Conservation (phyloP, 2,329 filamentous ascomycete species). For the Hymenoscyphus fraxineus region DNA sequence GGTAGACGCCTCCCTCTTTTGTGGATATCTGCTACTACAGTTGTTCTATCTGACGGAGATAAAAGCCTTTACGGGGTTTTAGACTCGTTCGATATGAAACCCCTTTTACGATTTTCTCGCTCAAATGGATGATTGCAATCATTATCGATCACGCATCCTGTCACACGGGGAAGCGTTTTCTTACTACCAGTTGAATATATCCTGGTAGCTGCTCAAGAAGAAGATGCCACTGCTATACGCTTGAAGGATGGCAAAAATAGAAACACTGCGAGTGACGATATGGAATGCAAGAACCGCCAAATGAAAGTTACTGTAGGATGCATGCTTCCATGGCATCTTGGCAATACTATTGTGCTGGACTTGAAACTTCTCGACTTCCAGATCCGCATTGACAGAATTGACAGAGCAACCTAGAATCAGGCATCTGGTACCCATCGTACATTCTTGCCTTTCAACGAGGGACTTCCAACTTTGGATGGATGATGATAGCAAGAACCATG, state of each 20-base stretch:
- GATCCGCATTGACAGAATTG: not conserved
- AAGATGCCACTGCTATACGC: not conserved
- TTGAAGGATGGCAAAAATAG: not conserved
- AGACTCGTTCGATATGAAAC: not conserved
- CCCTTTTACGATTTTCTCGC: not conserved
- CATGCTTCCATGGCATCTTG: not conserved
- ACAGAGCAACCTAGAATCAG: not conserved
- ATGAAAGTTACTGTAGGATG: not conserved
- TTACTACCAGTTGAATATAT: not conserved
- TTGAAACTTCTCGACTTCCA: slow-evolving; percentile 2
- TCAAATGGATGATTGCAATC: not conserved
- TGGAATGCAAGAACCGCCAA: not conserved
- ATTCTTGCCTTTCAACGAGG: not conserved
- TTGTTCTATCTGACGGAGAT: not conserved
- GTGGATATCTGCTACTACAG: not conserved
- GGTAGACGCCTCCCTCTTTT: not conserved
- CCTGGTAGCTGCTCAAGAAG: not conserved
- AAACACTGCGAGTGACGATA: not conserved
- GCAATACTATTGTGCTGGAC: not conserved
- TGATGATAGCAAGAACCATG: not conserved
- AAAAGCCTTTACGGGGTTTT: not conserved
- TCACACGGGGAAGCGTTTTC: not conserved
- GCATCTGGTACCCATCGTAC: not conserved
- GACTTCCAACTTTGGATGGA: not conserved
- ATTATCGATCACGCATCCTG: not conserved